These are phyloP conservation scores for Evernia prunastri DNA, from an alignment of 495 filamentous ascomycete species.

Conservation along the genomic window DNA sequence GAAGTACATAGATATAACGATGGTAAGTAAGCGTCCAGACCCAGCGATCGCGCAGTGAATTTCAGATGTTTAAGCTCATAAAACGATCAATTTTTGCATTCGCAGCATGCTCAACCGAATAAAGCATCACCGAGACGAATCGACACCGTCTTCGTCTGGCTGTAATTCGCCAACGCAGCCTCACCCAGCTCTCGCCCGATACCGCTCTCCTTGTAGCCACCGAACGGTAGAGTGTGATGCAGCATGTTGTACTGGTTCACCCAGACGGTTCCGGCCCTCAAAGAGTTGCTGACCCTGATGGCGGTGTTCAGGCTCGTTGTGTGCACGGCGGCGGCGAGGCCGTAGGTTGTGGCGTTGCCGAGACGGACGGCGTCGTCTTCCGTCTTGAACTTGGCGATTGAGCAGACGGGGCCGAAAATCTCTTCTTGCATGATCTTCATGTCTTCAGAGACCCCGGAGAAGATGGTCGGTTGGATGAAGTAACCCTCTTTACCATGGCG, in stretches of 20 bases:
- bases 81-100: too few relatives aligned
- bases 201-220: slow-evolving; percentile 89
- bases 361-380: slow-evolving; percentile 77
- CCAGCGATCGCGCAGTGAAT: neutral
- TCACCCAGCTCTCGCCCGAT: slow-evolving; percentile 93
- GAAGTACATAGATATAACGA: too few relatives aligned
- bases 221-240: slow-evolving; percentile 76
- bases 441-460: slow-evolving; percentile 76
- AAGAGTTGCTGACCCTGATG: slow-evolving; percentile 72
- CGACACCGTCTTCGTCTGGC: slow-evolving; percentile 66
- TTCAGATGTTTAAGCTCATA: too few relatives aligned
- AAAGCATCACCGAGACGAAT: slow-evolving; percentile 58
- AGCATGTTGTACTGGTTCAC: slow-evolving; percentile 90
- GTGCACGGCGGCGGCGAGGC: slow-evolving; percentile 85
- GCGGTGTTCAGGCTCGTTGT: slow-evolving; percentile 90
- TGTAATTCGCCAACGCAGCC: slow-evolving; percentile 88
- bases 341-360: slow-evolving; percentile 76
- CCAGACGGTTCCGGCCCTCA: slow-evolving; percentile 92
- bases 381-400: slow-evolving; percentile 88
- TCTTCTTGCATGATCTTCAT: slow-evolving; percentile 99
- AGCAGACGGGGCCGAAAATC: slow-evolving; percentile 94
- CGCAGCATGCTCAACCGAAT: slow-evolving; percentile 41
- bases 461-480: slow-evolving; percentile 98
- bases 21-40: neutral
- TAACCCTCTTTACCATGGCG: slow-evolving; percentile 87